Conservation (phyloP, 148 eudicot genomes). For the Agrostemma githago region DNA sequence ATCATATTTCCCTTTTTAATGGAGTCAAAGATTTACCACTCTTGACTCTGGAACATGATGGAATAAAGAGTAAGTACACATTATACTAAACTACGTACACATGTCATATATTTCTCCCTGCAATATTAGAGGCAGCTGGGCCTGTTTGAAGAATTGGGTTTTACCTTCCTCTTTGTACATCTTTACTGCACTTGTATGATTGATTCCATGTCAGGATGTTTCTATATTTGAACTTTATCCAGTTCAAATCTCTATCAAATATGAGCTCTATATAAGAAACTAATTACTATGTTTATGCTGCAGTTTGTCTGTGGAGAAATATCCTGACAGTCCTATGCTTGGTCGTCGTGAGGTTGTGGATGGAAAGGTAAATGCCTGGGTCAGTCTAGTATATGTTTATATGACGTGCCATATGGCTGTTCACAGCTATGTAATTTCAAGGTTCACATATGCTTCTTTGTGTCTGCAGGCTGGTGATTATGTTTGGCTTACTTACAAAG, state of each 20-base stretch:
- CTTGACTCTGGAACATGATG: too few species aligned
- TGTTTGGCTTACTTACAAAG: slow-evolving; percentile 78
- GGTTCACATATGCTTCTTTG: slow-evolving; percentile 16
- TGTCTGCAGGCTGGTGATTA: slow-evolving; percentile 73
- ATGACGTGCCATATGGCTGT: not conserved
- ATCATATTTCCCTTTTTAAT: too few species aligned
- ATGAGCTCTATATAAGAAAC: not conserved
- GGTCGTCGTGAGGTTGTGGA: slow-evolving; percentile 55
- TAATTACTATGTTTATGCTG: slow-evolving; percentile 16
- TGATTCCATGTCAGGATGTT: not conserved
- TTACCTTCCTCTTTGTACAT: not conserved
- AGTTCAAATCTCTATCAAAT: not conserved
- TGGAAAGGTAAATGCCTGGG: slow-evolving; percentile 60
- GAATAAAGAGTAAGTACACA: too few species aligned
- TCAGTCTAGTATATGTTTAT: not conserved
- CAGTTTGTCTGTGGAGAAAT: slow-evolving; percentile 66
- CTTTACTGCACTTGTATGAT: not conserved
- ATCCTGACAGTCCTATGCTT: slow-evolving; percentile 62
- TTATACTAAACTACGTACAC: too few species aligned
- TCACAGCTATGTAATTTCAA: not conserved
- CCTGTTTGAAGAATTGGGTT: not conserved
- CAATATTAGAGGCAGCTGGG: not conserved
- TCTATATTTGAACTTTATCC: not conserved
- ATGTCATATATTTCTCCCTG: not conserved
- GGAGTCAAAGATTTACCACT: too few species aligned